Evolutionary conservation across 768 basidiomycete species (phyloP).

Genomic region (Amyloporia xantha): DNA sequence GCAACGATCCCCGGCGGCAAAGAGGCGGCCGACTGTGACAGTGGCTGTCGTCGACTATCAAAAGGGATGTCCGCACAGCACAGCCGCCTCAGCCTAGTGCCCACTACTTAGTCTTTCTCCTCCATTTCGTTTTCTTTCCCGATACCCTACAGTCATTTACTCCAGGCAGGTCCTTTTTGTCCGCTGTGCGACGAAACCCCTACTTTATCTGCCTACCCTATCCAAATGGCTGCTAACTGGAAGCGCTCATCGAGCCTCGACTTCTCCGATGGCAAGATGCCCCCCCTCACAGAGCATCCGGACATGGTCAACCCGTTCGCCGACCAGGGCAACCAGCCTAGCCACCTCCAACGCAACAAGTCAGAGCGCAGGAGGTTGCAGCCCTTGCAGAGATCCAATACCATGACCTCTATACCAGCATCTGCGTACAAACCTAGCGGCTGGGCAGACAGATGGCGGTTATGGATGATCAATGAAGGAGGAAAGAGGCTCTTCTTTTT

Average conservation of each 20-base stretch:
- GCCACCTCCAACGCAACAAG: constrained; percentile 76
- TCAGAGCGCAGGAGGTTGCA: constrained; percentile 79
- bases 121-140: constrained; percentile 9
- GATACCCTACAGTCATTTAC: constrained; percentile 18
- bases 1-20: no score
- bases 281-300: constrained; percentile 48
- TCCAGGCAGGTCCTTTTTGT: constrained; percentile 40
- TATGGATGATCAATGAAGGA: constrained; percentile 97
- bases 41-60: constrained; percentile 12
- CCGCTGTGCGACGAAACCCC: constrained; percentile 28
- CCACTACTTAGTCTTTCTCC: constrained; percentile 12
- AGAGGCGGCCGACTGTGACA: no score
- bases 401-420: constrained; percentile 23
- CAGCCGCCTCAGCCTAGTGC: constrained; percentile 7
- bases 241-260: constrained; percentile 57
- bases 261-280: constrained; percentile 50
- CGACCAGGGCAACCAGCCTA: constrained; percentile 25
- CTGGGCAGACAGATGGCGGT: constrained; percentile 40
- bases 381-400: constrained; percentile 66
- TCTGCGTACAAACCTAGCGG: constrained; percentile 33
- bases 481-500: constrained; percentile 72
- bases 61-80: constrained; percentile 7
- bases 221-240: constrained; percentile 28
- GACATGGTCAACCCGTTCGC: constrained; percentile 23
- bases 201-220: constrained; percentile 5